Percentiles rank a stretch among this genome's conserved stretches.
phyloP scores from a whole-genome alignment of 768 basidiomycete genomes.

The Panus rudis region DNA sequence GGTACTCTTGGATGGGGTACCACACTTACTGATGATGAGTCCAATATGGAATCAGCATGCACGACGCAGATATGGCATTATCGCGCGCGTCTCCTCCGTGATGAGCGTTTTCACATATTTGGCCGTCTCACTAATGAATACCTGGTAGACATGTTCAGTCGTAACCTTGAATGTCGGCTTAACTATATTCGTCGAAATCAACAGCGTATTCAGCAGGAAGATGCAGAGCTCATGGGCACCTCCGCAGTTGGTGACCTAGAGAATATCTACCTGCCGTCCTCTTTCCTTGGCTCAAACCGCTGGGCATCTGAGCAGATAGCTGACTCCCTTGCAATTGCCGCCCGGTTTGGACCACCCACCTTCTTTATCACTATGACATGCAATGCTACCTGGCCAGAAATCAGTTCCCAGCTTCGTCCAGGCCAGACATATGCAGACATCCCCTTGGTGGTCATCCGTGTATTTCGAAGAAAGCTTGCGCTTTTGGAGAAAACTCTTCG shows the following conservation, averaged over 20 bases:
- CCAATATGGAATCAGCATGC: no score
- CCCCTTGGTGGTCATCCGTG: slow-evolving; percentile 29
- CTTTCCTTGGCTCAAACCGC: slow-evolving; percentile 27
- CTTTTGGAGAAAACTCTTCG: slow-evolving; percentile 21
- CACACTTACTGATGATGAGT: background rate
- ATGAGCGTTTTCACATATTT: slow-evolving; percentile 27
- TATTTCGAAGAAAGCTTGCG: slow-evolving; percentile 28
- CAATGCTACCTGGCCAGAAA: slow-evolving; percentile 36
- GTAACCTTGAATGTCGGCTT: slow-evolving; percentile 26
- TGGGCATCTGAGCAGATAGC: slow-evolving; percentile 34
- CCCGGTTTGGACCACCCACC: slow-evolving; percentile 21
- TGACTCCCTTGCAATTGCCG: slow-evolving; percentile 30
- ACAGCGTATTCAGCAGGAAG: slow-evolving; percentile 17
- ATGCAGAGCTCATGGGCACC: slow-evolving; percentile 25
- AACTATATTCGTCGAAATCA: slow-evolving; percentile 28
- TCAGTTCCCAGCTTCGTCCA: slow-evolving; percentile 19
- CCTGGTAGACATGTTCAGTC: slow-evolving; percentile 32
- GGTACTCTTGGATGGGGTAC: slow-evolving; percentile 29
- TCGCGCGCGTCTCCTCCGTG: slow-evolving; percentile 23
- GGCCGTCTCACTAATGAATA: slow-evolving; percentile 29
- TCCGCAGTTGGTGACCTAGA: slow-evolving; percentile 16
- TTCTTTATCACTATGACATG: slow-evolving; percentile 37
- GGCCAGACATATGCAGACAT: slow-evolving; percentile 30
- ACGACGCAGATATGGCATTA: slow-evolving; percentile 31
- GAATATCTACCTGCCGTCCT: slow-evolving; percentile 30